Conservation (phyloP, 2,329 filamentous ascomycete genomes). For the Botryotinia globosa region DNA sequence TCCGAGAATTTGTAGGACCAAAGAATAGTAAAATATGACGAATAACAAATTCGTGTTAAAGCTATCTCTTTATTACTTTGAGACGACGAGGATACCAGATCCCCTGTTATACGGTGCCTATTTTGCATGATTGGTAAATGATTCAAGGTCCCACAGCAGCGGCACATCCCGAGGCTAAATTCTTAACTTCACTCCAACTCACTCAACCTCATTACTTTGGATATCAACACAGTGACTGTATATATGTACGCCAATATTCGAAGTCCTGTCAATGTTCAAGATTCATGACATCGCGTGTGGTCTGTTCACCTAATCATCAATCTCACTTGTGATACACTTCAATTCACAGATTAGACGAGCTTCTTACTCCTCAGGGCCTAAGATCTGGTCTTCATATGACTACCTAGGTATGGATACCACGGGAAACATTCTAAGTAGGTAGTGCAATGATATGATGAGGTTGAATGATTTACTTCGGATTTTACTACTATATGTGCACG, state of each 20-base stretch:
- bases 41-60: constrained; percentile 2
- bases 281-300: too few species aligned
- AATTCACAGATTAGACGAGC: background rate
- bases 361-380: background rate
- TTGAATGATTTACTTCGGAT: background rate
- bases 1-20: background rate
- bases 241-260: too few species aligned
- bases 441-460: background rate
- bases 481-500: background rate
- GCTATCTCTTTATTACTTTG: background rate
- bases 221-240: background rate
- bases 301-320: background rate
- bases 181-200: constrained; percentile 8
- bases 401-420: too few species aligned
- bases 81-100: constrained; percentile 16
- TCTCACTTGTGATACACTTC: background rate
- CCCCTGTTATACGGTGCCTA: constrained; percentile 19
- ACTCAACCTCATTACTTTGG: background rate
- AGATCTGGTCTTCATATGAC: background rate
- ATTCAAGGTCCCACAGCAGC: background rate
- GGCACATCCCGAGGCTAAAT: constrained; percentile 10
- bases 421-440: background rate
- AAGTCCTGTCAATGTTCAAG: background rate
- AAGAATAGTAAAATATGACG: background rate
- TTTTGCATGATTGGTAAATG: constrained; percentile 8